Conservation (phyloP, 2,329 filamentous ascomycete genomes). For the Verticillium tricorpus region DNA sequence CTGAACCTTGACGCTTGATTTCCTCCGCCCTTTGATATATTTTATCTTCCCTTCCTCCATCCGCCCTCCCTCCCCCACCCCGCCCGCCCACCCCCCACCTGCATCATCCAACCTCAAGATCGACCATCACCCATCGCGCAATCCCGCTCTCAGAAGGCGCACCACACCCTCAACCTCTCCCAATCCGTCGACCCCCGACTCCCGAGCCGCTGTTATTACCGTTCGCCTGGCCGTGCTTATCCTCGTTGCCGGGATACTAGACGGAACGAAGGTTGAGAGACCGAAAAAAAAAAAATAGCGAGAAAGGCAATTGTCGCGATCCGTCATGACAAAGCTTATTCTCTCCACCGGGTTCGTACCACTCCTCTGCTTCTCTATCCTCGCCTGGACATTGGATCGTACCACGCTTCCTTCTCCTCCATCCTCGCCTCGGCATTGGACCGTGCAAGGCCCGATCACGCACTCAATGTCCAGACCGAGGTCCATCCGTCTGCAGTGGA, state of each 20-base stretch:
- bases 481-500: not conserved
- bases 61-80: no score
- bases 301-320: constrained; percentile 1
- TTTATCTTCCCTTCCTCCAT: not conserved
- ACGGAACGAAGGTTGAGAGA: no score
- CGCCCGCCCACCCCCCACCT: no score
- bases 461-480: not conserved
- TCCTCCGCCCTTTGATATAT: not conserved
- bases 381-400: constrained; percentile 17
- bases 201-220: not conserved
- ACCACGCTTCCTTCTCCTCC: not conserved
- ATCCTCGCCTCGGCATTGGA: not conserved
- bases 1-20: not conserved
- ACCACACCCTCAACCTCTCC: not conserved
- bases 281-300: not conserved
- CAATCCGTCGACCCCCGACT: not conserved
- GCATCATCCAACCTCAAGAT: not conserved
- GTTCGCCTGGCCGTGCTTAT: not conserved
- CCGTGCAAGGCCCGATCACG: not conserved
- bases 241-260: not conserved
- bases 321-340: constrained; percentile 68
- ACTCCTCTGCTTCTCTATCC: constrained; percentile 4
- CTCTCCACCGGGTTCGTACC: constrained; percentile 75
- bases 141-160: constrained; percentile 1
- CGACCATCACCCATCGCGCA: not conserved